These are phyloP conservation scores for Claviceps lovelessii DNA, from an alignment of 2,329 filamentous ascomycete genomes.

Conservation along the genomic window DNA sequence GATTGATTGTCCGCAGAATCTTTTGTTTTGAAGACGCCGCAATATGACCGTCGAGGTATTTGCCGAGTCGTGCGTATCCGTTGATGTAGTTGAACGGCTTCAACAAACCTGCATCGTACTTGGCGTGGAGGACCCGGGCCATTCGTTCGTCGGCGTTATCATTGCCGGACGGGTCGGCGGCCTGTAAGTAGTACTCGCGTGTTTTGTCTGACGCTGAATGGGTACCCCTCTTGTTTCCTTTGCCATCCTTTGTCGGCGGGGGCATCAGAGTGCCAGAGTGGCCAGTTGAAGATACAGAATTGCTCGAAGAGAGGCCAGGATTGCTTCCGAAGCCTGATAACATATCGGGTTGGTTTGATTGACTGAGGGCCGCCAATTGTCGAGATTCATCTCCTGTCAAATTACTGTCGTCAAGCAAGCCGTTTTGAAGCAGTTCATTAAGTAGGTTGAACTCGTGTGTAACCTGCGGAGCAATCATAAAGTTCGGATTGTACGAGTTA, in stretches of 20 bases:
- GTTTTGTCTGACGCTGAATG: slow-evolving; percentile 60
- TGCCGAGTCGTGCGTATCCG: slow-evolving; percentile 76
- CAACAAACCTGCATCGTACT: slow-evolving; percentile 87
- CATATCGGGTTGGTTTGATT: slow-evolving; percentile 31
- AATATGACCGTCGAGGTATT: slow-evolving; percentile 85
- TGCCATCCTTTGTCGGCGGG: slow-evolving; percentile 29
- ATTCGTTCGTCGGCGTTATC: slow-evolving; percentile 85
- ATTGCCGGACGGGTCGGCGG: slow-evolving; percentile 79
- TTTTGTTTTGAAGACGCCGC: slow-evolving; percentile 71
- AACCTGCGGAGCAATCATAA: slow-evolving; percentile 86
- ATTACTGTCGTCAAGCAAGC: slow-evolving; percentile 70
- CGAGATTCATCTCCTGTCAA: slow-evolving; percentile 51
- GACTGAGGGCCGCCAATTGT: slow-evolving; percentile 30
- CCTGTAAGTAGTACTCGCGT: slow-evolving; percentile 91
- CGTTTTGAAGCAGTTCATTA: slow-evolving; percentile 90
- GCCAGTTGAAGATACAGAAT: slow-evolving; percentile 10
- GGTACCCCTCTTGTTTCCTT: slow-evolving; percentile 45
- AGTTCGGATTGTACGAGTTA: slow-evolving; percentile 84
- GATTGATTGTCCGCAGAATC: slow-evolving; percentile 79
- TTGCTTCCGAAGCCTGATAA: slow-evolving; percentile 34
- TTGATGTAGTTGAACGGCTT: slow-evolving; percentile 98
- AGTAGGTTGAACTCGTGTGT: slow-evolving; percentile 93
- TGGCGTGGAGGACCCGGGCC: slow-evolving; percentile 84
- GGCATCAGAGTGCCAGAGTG: slow-evolving; percentile 27
- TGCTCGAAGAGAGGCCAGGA: slow-evolving; percentile 13